Evolutionary conservation across 257 asterid genomes (phyloP).

Genomic region (Salvia splendens): DNA sequence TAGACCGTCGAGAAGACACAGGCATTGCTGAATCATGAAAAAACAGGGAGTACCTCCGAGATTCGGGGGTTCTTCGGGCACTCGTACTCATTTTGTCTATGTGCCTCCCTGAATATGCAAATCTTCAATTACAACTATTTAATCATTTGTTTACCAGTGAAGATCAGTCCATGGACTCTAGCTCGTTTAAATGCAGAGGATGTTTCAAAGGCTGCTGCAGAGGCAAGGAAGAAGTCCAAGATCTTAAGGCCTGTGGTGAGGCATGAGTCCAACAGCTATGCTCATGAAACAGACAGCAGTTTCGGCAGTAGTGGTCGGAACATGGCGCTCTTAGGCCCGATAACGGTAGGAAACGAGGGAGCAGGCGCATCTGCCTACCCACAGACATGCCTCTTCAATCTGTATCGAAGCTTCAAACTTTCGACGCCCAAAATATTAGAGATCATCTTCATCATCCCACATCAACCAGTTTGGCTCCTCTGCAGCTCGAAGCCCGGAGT

Average conservation of each 20-base stretch:
- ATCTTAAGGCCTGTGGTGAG: slow-evolving; percentile 69
- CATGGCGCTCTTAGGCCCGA: slow-evolving; percentile 51
- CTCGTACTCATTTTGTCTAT: no score
- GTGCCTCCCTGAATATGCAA: no score
- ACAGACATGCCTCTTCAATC: slow-evolving; percentile 66
- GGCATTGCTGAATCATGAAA: no score
- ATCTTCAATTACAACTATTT: no score
- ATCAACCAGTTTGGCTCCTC: slow-evolving; percentile 63
- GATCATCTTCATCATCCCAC: slow-evolving; percentile 39
- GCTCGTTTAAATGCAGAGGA: slow-evolving; percentile 90
- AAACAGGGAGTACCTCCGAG: no score
- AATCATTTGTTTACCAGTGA: no score
- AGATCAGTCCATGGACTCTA: slow-evolving; percentile 95
- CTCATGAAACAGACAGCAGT: slow-evolving; percentile 64
- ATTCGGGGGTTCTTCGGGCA: no score
- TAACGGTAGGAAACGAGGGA: slow-evolving; percentile 62
- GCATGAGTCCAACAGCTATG: slow-evolving; percentile 41
- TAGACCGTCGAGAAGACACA: no score
- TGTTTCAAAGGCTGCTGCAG: slow-evolving; percentile 93
- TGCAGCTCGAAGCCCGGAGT: slow-evolving; percentile 72
- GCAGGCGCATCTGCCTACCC: slow-evolving; percentile 82
- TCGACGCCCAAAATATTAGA: slow-evolving; percentile 39
- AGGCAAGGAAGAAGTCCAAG: slow-evolving; percentile 89
- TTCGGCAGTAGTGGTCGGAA: slow-evolving; percentile 70
- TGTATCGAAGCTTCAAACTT: slow-evolving; percentile 39